phyloP scores from a whole-genome alignment of 345 rosid genomes.

The Acer negundo region DNA sequence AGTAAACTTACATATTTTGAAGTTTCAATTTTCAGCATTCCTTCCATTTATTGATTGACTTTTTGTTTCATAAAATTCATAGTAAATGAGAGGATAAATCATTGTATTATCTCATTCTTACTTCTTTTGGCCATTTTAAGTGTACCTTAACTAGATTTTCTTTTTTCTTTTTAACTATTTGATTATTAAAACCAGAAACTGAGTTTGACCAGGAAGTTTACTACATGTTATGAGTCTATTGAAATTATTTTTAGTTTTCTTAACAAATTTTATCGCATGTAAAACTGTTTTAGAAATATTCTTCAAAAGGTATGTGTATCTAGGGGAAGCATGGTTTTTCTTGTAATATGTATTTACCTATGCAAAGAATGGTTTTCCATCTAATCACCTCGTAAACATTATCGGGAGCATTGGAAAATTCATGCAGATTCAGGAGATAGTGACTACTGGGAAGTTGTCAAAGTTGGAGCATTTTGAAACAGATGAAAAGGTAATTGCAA shows the following conservation, averaged over 20 bases:
- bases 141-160: neutral
- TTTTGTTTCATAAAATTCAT: neutral
- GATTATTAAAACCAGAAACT: neutral
- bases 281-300: neutral
- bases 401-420: conserved; percentile 18
- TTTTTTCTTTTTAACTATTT: neutral
- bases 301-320: neutral
- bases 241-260: neutral
- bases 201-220: neutral
- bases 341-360: neutral
- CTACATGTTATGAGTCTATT: neutral
- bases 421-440: conserved; percentile 91
- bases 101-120: neutral
- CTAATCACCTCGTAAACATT: neutral
- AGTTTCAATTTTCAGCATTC: neutral
- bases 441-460: conserved; percentile 78
- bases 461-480: conserved; percentile 95
- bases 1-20: conserved; percentile 33
- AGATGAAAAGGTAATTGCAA: conserved; percentile 78
- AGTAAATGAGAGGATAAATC: neutral
- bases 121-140: neutral
- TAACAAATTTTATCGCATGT: neutral
- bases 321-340: neutral
- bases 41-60: conserved; percentile 15
- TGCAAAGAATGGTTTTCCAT: neutral